Percentiles rank a stretch among this genome's conserved stretches.
These are phyloP conservation scores for Aspergillus oerlinghausenensis DNA, from an alignment of 2,329 filamentous ascomycete genomes.

Conservation along the genomic window DNA sequence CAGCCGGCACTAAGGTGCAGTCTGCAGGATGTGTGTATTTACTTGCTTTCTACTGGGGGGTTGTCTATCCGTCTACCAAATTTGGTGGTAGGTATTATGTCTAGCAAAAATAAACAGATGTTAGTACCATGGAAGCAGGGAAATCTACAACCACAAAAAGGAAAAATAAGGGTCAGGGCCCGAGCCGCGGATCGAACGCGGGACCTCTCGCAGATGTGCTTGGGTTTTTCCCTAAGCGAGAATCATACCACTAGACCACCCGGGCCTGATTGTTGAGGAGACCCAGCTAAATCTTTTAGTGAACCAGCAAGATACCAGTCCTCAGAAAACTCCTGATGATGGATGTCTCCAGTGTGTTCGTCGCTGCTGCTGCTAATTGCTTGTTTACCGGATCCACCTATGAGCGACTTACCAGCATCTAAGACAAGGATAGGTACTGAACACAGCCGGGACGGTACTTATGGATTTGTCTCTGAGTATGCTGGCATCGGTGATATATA, in stretches of 20 bases:
- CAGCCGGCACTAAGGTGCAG: no score
- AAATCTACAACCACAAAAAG: neutral
- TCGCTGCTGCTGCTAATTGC: neutral
- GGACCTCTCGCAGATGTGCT: constrained; percentile 7
- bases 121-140: neutral
- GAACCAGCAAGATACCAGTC: neutral
- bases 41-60: no score
- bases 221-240: constrained; percentile 7
- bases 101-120: neutral
- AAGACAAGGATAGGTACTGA: neutral
- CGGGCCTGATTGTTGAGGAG: neutral
- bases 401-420: neutral
- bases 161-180: neutral
- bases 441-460: neutral
- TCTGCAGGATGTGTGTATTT: neutral
- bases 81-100: neutral
- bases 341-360: neutral
- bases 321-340: no score
- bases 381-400: neutral
- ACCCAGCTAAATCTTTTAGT: neutral
- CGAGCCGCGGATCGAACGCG: constrained; percentile 4
- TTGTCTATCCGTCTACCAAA: no score
- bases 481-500: neutral
- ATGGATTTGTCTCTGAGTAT: neutral
- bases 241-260: constrained; percentile 11